A percentile compares a stretch with the other conserved stretches of the same genome.
Evolutionary conservation across 2,329 filamentous ascomycete species (phyloP).

Genomic region (Tolypocladium ophioglossoides): DNA sequence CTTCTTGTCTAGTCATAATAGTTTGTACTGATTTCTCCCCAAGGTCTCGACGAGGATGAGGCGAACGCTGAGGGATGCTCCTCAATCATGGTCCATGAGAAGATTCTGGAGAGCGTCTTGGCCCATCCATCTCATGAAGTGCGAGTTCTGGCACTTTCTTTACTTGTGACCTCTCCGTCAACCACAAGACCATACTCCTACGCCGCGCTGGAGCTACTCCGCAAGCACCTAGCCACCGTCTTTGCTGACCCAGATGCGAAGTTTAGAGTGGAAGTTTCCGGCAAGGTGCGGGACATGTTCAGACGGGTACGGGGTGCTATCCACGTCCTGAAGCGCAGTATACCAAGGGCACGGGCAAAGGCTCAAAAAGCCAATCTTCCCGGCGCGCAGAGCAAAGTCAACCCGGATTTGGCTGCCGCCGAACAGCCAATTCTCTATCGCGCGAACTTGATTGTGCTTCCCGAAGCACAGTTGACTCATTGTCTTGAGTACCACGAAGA

Average conservation of each 20-base stretch:
- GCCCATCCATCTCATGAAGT: slow-evolving; percentile 51
- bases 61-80: slow-evolving; percentile 8
- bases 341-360: slow-evolving; percentile 24
- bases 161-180: slow-evolving; percentile 66
- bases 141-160: slow-evolving; percentile 68
- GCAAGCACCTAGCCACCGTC: slow-evolving; percentile 55
- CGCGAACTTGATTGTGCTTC: slow-evolving; percentile 27
- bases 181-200: slow-evolving; percentile 62
- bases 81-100: slow-evolving; percentile 26
- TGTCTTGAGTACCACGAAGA: slow-evolving; percentile 40
- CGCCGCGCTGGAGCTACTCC: slow-evolving; percentile 51
- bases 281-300: slow-evolving; percentile 64
- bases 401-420: slow-evolving; percentile 1
- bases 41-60: slow-evolving; percentile 16
- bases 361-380: slow-evolving; percentile 17
- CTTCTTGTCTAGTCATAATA: no score
- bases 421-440: slow-evolving; percentile 23
- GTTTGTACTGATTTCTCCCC: neutral
- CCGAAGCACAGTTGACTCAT: slow-evolving; percentile 24
- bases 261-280: slow-evolving; percentile 70
- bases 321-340: slow-evolving; percentile 38
- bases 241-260: slow-evolving; percentile 81
- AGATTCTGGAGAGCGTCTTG: slow-evolving; percentile 41
- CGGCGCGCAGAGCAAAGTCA: slow-evolving; percentile 8
- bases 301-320: slow-evolving; percentile 62